A percentile compares a stretch with the other conserved stretches of the same genome.
phyloP scores from a whole-genome alignment of 768 basidiomycete genomes.

The Mycena latifolia region DNA sequence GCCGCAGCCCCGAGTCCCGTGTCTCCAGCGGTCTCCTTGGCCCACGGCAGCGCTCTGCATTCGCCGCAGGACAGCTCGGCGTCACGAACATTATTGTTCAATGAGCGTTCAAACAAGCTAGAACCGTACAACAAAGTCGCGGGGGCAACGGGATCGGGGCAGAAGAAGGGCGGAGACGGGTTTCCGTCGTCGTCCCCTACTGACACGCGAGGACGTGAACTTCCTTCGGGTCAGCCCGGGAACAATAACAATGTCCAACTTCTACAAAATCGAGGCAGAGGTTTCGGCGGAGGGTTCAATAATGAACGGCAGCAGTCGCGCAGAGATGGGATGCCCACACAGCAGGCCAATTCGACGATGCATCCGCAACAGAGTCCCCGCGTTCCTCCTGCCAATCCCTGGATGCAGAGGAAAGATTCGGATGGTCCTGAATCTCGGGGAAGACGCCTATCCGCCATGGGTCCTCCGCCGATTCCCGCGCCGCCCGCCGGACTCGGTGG shows the following conservation, averaged over 20 bases:
- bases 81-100: slow-evolving; percentile 85
- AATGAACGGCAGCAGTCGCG: slow-evolving; percentile 39
- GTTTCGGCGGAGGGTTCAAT: slow-evolving; percentile 40
- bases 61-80: slow-evolving; percentile 62
- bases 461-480: slow-evolving; percentile 62
- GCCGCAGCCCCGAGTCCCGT: slow-evolving; percentile 36
- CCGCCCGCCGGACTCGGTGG: slow-evolving; percentile 34
- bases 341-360: slow-evolving; percentile 42
- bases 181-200: slow-evolving; percentile 51
- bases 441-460: slow-evolving; percentile 60
- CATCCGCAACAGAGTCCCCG: slow-evolving; percentile 24
- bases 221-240: slow-evolving; percentile 47
- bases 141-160: slow-evolving; percentile 55
- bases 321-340: slow-evolving; percentile 54
- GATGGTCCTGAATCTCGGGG: slow-evolving; percentile 50
- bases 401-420: slow-evolving; percentile 43
- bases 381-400: slow-evolving; percentile 23
- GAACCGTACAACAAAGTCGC: slow-evolving; percentile 82
- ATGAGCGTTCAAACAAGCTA: slow-evolving; percentile 91
- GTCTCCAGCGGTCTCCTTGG: slow-evolving; percentile 51
- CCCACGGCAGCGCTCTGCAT: slow-evolving; percentile 40
- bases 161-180: slow-evolving; percentile 59
- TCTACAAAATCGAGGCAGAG: slow-evolving; percentile 65
- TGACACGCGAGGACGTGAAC: slow-evolving; percentile 64
- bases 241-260: slow-evolving; percentile 61